Evolutionary conservation across 495 filamentous ascomycete genomes (phyloP).

Genomic region (Podospora pseudoanserina): DNA sequence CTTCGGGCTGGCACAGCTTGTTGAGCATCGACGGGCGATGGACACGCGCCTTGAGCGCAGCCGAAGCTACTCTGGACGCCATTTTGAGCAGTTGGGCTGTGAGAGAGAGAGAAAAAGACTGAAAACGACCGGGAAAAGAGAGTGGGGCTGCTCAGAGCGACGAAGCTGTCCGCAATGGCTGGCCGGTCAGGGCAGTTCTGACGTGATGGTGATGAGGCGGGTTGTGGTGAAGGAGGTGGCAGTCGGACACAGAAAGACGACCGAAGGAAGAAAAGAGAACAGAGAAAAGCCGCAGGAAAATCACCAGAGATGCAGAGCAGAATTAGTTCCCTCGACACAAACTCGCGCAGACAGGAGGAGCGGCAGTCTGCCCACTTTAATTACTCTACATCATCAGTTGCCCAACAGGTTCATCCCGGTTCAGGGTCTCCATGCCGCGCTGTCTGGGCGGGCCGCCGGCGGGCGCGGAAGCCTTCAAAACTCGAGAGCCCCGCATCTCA

Average conservation of each 20-base stretch:
- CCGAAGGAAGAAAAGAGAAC: background rate
- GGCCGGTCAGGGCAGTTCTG: background rate
- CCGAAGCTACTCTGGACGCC: constrained; percentile 58
- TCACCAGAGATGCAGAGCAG: constrained; percentile 4
- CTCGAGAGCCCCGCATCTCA: constrained; percentile 7
- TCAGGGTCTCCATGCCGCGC: constrained; percentile 5
- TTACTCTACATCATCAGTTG: constrained; percentile 9
- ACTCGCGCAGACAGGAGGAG: background rate
- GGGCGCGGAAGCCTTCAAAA: constrained; percentile 2
- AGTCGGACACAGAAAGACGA: background rate
- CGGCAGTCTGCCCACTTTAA: constrained; percentile 10
- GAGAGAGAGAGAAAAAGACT: background rate
- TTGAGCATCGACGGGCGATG: constrained; percentile 71
- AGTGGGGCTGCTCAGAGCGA: constrained; percentile 5
- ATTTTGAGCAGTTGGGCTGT: constrained; percentile 21
- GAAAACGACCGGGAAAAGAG: background rate
- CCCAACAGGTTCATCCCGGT: constrained; percentile 13
- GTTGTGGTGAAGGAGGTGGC: background rate
- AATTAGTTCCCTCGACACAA: background rate
- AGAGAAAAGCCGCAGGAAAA: background rate
- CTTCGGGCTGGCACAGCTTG: constrained; percentile 74
- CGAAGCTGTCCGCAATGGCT: background rate
- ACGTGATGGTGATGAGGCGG: background rate
- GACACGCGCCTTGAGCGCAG: constrained; percentile 70
- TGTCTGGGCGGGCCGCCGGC: constrained; percentile 4